These are phyloP conservation scores for Neonectria neomacrospora DNA, from an alignment of 2,329 filamentous ascomycete genomes.

Conservation along the genomic window DNA sequence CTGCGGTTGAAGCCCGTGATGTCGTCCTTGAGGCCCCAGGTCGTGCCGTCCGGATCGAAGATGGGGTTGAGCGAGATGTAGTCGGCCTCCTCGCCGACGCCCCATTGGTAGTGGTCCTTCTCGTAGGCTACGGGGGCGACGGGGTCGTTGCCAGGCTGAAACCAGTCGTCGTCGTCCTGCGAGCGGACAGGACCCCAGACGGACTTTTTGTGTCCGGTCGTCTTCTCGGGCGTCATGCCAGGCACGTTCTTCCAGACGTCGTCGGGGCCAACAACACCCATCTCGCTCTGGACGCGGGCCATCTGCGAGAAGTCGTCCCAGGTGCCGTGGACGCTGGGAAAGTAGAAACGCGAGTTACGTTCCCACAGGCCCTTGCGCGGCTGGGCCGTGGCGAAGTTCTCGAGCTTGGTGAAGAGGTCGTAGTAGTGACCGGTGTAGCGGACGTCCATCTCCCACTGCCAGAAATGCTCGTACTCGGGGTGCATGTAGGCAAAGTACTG, in stretches of 20 bases:
- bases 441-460: constrained; percentile 96
- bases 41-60: constrained; percentile 88
- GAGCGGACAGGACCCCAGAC: constrained; percentile 89
- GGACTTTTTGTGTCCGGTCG: constrained; percentile 62
- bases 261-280: constrained; percentile 72
- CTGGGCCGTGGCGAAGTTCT: constrained; percentile 76
- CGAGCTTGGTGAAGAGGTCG: constrained; percentile 75
- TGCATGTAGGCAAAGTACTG: constrained; percentile 92
- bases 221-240: constrained; percentile 52
- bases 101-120: constrained; percentile 86
- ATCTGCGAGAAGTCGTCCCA: constrained; percentile 83
- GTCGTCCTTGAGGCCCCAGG: constrained; percentile 83
- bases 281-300: constrained; percentile 79
- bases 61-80: constrained; percentile 92
- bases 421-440: constrained; percentile 91
- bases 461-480: constrained; percentile 90
- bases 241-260: constrained; percentile 72
- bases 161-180: constrained; percentile 73
- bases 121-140: constrained; percentile 76
- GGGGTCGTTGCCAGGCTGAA: constrained; percentile 78
- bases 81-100: constrained; percentile 89
- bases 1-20: constrained; percentile 83
- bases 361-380: constrained; percentile 86
- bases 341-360: constrained; percentile 80
- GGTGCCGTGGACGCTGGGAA: constrained; percentile 78